These are phyloP conservation scores for Colletotrichum tropicicola DNA, from an alignment of 2,329 filamentous ascomycete genomes.

Conservation along the genomic window DNA sequence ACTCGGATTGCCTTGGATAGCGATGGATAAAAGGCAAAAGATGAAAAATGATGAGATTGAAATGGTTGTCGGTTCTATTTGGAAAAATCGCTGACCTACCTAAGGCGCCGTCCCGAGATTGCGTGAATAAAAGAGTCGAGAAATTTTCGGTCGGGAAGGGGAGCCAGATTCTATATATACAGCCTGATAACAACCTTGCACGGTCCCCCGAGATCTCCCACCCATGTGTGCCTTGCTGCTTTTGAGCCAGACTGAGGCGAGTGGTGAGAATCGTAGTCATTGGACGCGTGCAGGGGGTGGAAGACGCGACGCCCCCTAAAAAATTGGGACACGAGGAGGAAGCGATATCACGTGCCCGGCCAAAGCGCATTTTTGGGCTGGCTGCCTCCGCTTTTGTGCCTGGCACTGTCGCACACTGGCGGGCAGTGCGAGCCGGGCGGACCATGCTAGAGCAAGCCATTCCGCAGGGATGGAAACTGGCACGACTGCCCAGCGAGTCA, in stretches of 20 bases:
- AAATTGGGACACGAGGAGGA: not conserved
- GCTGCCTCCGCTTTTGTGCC: constrained; percentile 8
- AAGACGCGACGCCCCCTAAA: not conserved
- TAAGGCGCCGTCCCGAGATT: constrained; percentile 37
- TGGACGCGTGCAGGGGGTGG: constrained; percentile 22
- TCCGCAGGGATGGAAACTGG: constrained; percentile 21
- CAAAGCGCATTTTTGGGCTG: not conserved
- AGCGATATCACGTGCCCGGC: constrained; percentile 15
- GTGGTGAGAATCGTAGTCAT: constrained; percentile 25
- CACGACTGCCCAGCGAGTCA: constrained; percentile 7
- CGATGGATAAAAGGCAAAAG: not conserved
- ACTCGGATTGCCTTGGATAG: not conserved
- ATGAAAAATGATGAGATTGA: not conserved
- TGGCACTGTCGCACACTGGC: constrained; percentile 7
- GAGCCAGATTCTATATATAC: constrained; percentile 27
- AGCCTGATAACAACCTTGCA: constrained; percentile 22
- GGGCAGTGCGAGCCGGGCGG: constrained; percentile 6
- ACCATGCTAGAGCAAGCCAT: constrained; percentile 21
- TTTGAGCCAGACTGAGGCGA: constrained; percentile 11
- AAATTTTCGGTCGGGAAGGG: constrained; percentile 29
- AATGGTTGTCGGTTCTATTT: not conserved
- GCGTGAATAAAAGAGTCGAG: constrained; percentile 18
- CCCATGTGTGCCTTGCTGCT: constrained; percentile 20
- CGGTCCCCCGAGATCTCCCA: constrained; percentile 7
- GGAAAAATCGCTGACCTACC: constrained; percentile 44